A percentile compares a stretch with the other conserved stretches of the same genome.
Evolutionary conservation across 2,329 filamentous ascomycete genomes (phyloP).

Genomic region (Aureobasidium pullulans): DNA sequence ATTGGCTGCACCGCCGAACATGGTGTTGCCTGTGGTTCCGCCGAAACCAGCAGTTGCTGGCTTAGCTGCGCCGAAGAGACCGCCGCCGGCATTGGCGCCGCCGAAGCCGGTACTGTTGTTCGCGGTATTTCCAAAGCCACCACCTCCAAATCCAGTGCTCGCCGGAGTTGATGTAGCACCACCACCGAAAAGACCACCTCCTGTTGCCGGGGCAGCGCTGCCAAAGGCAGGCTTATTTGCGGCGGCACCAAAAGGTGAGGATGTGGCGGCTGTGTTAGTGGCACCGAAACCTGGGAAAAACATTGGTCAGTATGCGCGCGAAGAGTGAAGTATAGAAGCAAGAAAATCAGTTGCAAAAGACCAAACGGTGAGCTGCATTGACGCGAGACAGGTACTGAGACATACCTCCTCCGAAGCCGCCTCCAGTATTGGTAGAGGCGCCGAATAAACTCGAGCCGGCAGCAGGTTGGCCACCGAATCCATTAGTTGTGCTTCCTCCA

Average conservation of each 20-base stretch:
- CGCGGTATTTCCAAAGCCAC: conserved; percentile 20
- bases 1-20: conserved; percentile 33
- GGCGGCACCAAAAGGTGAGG: conserved; percentile 14
- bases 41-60: conserved; percentile 47
- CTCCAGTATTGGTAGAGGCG: conserved; percentile 29
- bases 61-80: conserved; percentile 32
- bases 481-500: conserved; percentile 18
- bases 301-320: neutral
- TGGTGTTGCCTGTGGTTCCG: conserved; percentile 31
- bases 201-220: conserved; percentile 21
- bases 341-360: neutral
- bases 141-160: conserved; percentile 31
- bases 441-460: conserved; percentile 28
- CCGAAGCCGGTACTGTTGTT: conserved; percentile 19
- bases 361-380: neutral
- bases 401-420: conserved; percentile 17
- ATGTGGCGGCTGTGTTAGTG: conserved; percentile 13
- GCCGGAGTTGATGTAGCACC: conserved; percentile 28
- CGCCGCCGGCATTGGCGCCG: conserved; percentile 19
- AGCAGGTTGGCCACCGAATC: conserved; percentile 19
- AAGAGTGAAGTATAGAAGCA: too few species aligned
- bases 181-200: conserved; percentile 24
- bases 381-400: neutral
- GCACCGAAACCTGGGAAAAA: conserved; percentile 17
- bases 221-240: conserved; percentile 22